Conservation (phyloP, 1,284 basidiomycete species). For the Cryptococcus depauperatus region DNA sequence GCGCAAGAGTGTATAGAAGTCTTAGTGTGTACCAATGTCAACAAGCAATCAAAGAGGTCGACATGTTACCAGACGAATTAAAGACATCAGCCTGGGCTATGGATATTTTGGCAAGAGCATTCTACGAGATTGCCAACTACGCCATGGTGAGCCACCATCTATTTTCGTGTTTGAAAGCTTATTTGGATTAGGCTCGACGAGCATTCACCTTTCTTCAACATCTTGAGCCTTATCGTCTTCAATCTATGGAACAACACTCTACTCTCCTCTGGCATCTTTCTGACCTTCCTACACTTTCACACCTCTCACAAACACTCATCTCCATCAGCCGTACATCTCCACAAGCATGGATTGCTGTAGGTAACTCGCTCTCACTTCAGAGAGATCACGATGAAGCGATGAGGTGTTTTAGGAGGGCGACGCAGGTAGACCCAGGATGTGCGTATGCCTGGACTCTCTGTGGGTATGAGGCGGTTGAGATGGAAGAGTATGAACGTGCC, state of each 20-base stretch:
- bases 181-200: slow-evolving; percentile 59
- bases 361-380: slow-evolving; percentile 84
- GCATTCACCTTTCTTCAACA: slow-evolving; percentile 70
- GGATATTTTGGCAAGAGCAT: slow-evolving; percentile 70
- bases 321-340: slow-evolving; percentile 68
- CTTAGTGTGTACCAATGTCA: slow-evolving; percentile 67
- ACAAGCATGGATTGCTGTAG: slow-evolving; percentile 90
- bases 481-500: slow-evolving; percentile 84
- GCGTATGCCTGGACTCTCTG: slow-evolving; percentile 89
- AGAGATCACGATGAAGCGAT: slow-evolving; percentile 84
- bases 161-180: background rate
- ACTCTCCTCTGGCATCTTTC: slow-evolving; percentile 89
- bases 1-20: slow-evolving; percentile 65
- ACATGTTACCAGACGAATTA: slow-evolving; percentile 64
- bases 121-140: slow-evolving; percentile 82
- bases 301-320: slow-evolving; percentile 80
- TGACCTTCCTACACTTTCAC: slow-evolving; percentile 69
- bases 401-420: slow-evolving; percentile 81
- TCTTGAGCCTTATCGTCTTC: slow-evolving; percentile 74
- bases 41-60: slow-evolving; percentile 64
- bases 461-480: slow-evolving; percentile 80
- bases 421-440: slow-evolving; percentile 70
- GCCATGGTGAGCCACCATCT: slow-evolving; percentile 56
- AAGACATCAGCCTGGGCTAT: slow-evolving; percentile 68
- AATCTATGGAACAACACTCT: slow-evolving; percentile 89